phyloP scores from a whole-genome alignment of 116 monocot species.

The Zostera marina region DNA sequence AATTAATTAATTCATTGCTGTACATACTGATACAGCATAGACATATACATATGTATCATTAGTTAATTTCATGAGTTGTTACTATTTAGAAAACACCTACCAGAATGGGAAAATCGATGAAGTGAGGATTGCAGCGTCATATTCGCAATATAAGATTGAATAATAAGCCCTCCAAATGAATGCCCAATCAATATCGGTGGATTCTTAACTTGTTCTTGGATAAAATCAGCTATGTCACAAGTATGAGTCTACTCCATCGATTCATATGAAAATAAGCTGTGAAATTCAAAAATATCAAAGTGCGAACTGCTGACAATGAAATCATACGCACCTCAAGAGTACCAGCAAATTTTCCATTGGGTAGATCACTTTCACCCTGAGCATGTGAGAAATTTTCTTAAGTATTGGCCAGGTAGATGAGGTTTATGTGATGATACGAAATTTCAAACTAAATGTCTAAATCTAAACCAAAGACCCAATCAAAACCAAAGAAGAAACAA shows the following conservation, averaged over 20 bases:
- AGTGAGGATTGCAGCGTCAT: constrained; percentile 3
- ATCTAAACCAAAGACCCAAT: no score
- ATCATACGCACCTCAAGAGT: constrained; percentile 58
- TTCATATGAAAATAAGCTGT: not conserved
- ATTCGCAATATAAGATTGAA: constrained; percentile 52
- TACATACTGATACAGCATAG: not conserved
- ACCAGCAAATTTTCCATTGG: constrained; percentile 38
- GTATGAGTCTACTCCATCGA: constrained; percentile 67
- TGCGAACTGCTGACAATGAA: not conserved
- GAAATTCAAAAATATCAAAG: not conserved
- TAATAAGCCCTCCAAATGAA: constrained; percentile 86
- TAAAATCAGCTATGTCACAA: constrained; percentile 57
- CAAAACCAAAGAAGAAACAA: not conserved
- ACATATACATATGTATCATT: not conserved
- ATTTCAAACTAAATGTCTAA: no score
- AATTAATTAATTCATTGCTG: no score
- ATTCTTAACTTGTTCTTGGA: constrained; percentile 30
- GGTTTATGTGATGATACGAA: not conserved
- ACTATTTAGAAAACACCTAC: constrained; percentile 7
- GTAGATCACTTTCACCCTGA: constrained; percentile 76
- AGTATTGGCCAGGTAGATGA: not conserved
- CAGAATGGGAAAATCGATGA: constrained; percentile 9
- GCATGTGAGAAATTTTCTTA: not conserved
- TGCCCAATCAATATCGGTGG: constrained; percentile 75
- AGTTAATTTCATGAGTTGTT: not conserved